phyloP scores from a whole-genome alignment of 2,329 filamentous ascomycete species.

The Bertia moriformis region DNA sequence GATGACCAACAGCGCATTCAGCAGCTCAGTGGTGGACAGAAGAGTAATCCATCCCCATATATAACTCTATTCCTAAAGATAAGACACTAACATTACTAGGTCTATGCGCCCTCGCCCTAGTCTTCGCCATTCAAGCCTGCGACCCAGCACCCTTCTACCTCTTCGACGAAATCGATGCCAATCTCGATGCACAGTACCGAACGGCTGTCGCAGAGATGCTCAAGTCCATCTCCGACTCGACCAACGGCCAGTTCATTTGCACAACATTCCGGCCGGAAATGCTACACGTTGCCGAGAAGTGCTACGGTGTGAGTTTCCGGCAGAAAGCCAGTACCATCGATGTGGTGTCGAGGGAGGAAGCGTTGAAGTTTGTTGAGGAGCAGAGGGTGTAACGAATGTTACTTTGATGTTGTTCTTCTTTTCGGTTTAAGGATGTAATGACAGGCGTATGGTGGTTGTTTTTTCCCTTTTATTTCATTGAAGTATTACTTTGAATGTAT shows the following conservation, averaged over 20 bases:
- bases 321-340: constrained; percentile 93
- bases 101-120: constrained; percentile 88
- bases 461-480: no score
- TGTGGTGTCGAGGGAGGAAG: constrained; percentile 74
- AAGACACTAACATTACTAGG: constrained; percentile 43
- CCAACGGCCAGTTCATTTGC: constrained; percentile 78
- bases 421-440: no score
- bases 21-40: constrained; percentile 91
- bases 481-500: no score
- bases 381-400: constrained; percentile 36
- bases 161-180: constrained; percentile 97
- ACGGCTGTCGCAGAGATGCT: constrained; percentile 87
- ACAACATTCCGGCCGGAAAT: constrained; percentile 97
- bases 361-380: constrained; percentile 85
- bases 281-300: constrained; percentile 87
- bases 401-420: no score
- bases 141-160: constrained; percentile 98
- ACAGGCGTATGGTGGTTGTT: no score
- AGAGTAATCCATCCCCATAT: constrained; percentile 71
- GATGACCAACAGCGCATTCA: constrained; percentile 92
- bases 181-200: constrained; percentile 92
- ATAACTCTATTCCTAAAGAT: neutral
- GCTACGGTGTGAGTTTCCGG: constrained; percentile 86
- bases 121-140: constrained; percentile 96
- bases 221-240: constrained; percentile 57